Percentiles rank a stretch among this genome's conserved stretches.
Conservation (phyloP, 306 rosid genomes). For the Cucurbita argyrosperma region DNA sequence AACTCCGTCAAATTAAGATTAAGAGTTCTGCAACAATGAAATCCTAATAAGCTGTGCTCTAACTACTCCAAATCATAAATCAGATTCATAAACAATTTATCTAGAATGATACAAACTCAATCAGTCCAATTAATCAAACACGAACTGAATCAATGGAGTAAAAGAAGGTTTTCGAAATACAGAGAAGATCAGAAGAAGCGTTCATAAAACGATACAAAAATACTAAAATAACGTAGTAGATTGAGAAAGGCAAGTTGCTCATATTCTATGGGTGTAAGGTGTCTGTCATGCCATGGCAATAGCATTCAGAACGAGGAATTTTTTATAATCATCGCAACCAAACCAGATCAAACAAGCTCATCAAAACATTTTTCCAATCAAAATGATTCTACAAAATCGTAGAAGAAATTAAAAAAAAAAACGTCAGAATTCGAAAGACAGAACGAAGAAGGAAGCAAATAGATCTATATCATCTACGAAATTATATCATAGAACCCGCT, state of each 20-base stretch:
- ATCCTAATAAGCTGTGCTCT: not conserved
- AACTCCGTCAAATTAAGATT: constrained; percentile 7
- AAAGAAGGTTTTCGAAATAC: not conserved
- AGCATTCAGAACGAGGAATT: constrained; percentile 99
- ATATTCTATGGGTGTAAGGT: constrained; percentile 99
- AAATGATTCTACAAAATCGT: not conserved
- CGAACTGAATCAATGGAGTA: too few species aligned
- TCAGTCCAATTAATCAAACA: not conserved
- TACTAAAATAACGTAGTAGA: not conserved
- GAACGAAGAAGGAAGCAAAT: not conserved
- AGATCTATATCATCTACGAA: not conserved
- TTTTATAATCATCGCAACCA: constrained; percentile 75
- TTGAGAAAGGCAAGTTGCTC: constrained; percentile 30
- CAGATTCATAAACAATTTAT: not conserved
- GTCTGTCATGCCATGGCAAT: constrained; percentile 88
- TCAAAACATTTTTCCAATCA: not conserved
- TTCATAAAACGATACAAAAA: not conserved
- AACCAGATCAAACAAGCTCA: not conserved
- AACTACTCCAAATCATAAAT: not conserved
- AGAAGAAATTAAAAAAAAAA: not conserved
- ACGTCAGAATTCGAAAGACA: not conserved
- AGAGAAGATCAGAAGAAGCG: not conserved
- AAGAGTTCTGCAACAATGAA: not conserved
- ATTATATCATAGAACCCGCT: not conserved
- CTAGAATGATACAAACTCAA: not conserved